A percentile compares a stretch with the other conserved stretches of the same genome.
Evolutionary conservation across 257 asterid genomes (phyloP).

Genomic region (Solanum lycopersicoides): DNA sequence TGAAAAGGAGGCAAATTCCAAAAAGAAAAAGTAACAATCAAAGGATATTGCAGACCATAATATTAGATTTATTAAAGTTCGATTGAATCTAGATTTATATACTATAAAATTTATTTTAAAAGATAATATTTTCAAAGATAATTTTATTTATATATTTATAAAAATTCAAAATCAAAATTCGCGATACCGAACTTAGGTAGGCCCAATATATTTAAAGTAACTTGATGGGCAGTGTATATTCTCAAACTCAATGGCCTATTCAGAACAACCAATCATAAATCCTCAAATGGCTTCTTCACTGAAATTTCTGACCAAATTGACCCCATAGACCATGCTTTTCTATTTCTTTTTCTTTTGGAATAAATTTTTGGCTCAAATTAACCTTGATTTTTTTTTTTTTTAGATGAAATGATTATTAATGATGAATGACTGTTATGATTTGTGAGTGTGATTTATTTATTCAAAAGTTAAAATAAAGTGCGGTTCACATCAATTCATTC

Average conservation of each 20-base stretch:
- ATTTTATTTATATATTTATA: not conserved
- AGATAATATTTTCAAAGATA: accelerated
- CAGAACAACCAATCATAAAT: not conserved
- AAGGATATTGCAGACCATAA: not conserved
- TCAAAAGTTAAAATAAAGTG: not conserved
- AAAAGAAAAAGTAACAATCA: not conserved
- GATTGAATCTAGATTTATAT: not conserved
- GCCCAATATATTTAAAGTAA: not conserved
- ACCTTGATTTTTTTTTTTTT: too few species aligned
- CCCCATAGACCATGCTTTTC: not conserved
- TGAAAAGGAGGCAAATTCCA: too few species aligned
- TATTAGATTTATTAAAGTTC: not conserved
- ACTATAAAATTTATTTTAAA: not conserved
- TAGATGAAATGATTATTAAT: not conserved
- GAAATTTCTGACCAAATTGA: not conserved
- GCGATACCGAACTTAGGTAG: not conserved
- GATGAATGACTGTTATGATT: not conserved
- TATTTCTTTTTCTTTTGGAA: not conserved
- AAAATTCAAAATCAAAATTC: not conserved
- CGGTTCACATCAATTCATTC: not conserved
- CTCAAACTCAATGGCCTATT: not conserved
- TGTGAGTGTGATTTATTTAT: not conserved
- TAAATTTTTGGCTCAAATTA: too few species aligned
- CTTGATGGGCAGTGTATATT: not conserved
- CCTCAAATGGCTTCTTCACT: not conserved